Evolutionary conservation across 2,329 filamentous ascomycete genomes (phyloP), one percentile per base, ranked within the genome.

Genomic region (Paecilomyces dactylethromorphus): DNA sequence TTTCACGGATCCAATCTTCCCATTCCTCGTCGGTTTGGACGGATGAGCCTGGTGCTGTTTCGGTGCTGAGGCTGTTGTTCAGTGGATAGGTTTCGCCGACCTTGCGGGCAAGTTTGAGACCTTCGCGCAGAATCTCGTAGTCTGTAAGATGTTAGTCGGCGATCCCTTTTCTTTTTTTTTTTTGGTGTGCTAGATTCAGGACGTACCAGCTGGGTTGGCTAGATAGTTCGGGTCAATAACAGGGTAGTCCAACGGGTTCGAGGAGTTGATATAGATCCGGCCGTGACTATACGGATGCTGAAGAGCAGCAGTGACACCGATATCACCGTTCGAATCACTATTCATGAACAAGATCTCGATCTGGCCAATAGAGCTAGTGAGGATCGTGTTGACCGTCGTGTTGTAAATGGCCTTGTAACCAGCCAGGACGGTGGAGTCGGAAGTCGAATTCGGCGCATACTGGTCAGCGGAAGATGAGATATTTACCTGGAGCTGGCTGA

Each of bases 261-360:
- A 69, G 10, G 68, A 69, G 54, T 69, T 69, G 60, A 70, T 70
- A 51, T 69, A 69, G 51, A 70, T 61, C 1, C 68, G 65, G 11
- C 68, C 68, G 15, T 69, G 68, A 45, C 68, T 69, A 57, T 63
- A 69, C 13, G 69, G 69, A 58, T 69, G 68, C 60, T 67, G 70
- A 6, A 66, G 63, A 51, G 66, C 68, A 22, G 67, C 68, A 10
- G 67, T 68, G 18, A 70, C 64, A 6, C 68, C 68, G 2, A 70
- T 57, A 22, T 67, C 65, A 2, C 68, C 68, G 8, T 65, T 66
- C 4, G 55, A 59, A 13, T 67, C 68, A 22, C 68, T 70, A 55
- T 70, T 70, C 66, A 69, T 69, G 35, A 69, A 67, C 2, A 70
- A 49, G 0, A 70, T 59, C 57, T 70, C 68, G 33, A 70, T 63